Evolutionary conservation across 306 rosid species (phyloP), one percentile per base, ranked within the genome.

Genomic region (Lupinus albus): DNA sequence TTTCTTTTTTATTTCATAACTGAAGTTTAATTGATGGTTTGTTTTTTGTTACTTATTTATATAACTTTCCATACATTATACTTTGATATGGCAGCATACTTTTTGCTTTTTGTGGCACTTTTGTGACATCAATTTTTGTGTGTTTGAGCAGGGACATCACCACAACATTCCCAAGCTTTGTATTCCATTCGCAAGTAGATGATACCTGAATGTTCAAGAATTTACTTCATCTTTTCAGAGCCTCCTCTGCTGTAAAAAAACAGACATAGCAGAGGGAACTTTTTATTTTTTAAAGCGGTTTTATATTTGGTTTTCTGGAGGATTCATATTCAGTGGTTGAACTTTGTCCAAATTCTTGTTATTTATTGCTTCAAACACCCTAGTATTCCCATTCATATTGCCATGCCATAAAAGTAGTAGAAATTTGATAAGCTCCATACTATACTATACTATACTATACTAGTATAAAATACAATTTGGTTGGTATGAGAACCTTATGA

Each of bases 121-220:
- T 64, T 64, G 51, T 80, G 17, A 71, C 18, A 55, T 53, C 1
- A 4, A 54, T 49, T 65, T 25, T 25, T 77, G 16, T 49, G 69
- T 66, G 62, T 59, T 6, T 80, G 82, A 28, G 44, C 97, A 91
- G 95, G 81, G 97, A 91, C 89, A 91, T 91, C 82, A 91, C 97
- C 70, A 91, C 97, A 46, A 88, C 97, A 68, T 91, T 91, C 72
- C 97, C 97, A 1, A 91, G 95, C 86, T 91, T 91, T 77, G 97
- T 91, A 42, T 88, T 91, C 79, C 92, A 91, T 81, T 91, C 97
- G 10, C 97, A 88, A 82, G 97, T 91, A 60, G 89, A 88, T 30
- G 97, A 91, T 73, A 85, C 95, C 64, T 90, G 81, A 84, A 72
- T 69, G 76, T 10, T 14, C 25, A 48, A 14, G 54, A 5, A 14